Evolutionary conservation across 306 rosid species (phyloP).

Genomic region (Cotoneaster glaucophyllus): DNA sequence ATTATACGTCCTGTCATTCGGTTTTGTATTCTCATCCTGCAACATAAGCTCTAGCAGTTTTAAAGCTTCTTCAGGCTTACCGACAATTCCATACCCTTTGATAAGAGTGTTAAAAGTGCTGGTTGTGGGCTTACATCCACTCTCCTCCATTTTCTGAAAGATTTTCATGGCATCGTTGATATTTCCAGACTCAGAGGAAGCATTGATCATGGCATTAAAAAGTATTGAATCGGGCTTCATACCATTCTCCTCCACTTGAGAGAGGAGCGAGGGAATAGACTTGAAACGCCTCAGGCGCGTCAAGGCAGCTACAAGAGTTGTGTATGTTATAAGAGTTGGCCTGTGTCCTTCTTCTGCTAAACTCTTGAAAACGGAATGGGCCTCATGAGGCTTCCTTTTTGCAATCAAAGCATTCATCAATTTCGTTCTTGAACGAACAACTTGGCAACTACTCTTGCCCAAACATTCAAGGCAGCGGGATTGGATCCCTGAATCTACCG

Average conservation of each 20-base stretch:
- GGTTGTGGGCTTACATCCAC: constrained; percentile 74
- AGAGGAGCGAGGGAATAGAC: constrained; percentile 57
- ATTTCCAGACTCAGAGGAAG: constrained; percentile 76
- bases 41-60: constrained; percentile 68
- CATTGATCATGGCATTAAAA: constrained; percentile 86
- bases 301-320: constrained; percentile 80
- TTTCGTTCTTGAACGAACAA: constrained; percentile 80
- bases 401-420: constrained; percentile 64
- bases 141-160: constrained; percentile 68
- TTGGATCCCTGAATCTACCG: constrained; percentile 31
- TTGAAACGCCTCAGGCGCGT: constrained; percentile 78
- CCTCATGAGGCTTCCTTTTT: constrained; percentile 75
- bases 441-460: constrained; percentile 56
- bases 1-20: constrained; percentile 80
- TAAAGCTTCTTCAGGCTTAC: constrained; percentile 65
- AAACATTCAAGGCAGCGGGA: constrained; percentile 58
- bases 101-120: constrained; percentile 89
- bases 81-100: constrained; percentile 74
- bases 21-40: constrained; percentile 45
- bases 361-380: constrained; percentile 49
- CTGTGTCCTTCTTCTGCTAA: constrained; percentile 75
- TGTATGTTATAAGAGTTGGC: constrained; percentile 82
- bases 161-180: constrained; percentile 60
- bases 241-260: constrained; percentile 66
- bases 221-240: constrained; percentile 80